Conservation (phyloP, 2,329 filamentous ascomycete genomes). For the Colletotrichum lupini region DNA sequence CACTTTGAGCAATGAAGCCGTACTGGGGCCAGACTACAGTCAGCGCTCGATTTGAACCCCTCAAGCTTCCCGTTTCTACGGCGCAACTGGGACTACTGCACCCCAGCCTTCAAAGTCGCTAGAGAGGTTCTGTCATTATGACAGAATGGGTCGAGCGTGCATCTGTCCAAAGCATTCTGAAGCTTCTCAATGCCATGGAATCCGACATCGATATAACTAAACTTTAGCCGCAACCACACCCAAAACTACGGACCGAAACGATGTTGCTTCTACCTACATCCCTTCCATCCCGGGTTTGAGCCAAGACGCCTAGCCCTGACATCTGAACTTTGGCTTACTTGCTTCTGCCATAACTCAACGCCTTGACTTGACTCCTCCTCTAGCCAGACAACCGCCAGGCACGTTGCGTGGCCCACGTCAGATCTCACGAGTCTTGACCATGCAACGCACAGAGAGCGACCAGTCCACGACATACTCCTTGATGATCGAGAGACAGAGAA, state of each 20-base stretch:
- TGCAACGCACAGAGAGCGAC: background rate
- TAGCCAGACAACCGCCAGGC: conserved; percentile 2
- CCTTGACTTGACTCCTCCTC: conserved; percentile 12
- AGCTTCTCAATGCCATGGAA: conserved; percentile 18
- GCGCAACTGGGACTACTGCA: conserved; percentile 14
- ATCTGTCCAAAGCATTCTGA: background rate
- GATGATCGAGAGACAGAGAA: background rate
- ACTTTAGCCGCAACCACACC: conserved; percentile 24
- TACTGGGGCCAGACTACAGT: background rate
- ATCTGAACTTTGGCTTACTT: conserved; percentile 8
- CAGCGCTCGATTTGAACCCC: conserved; percentile 4
- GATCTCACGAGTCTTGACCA: conserved; percentile 5
- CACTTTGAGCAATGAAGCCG: background rate
- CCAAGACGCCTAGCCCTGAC: conserved; percentile 13
- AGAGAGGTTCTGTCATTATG: conserved; percentile 19
- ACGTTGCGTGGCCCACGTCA: conserved; percentile 18
- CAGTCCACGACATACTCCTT: background rate
- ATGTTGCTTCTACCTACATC: background rate
- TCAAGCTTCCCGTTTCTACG: conserved; percentile 26
- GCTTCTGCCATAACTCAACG: conserved; percentile 3
- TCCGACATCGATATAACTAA: conserved; percentile 6
- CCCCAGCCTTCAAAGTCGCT: conserved; percentile 2
- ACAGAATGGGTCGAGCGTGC: conserved; percentile 7
- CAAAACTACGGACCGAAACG: conserved; percentile 25
- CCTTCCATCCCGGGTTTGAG: conserved; percentile 4